A percentile compares a stretch with the other conserved stretches of the same genome.
Evolutionary conservation across 352 stramenopile genomes (phyloP).

Genomic region (Blastocystis hominis): DNA sequence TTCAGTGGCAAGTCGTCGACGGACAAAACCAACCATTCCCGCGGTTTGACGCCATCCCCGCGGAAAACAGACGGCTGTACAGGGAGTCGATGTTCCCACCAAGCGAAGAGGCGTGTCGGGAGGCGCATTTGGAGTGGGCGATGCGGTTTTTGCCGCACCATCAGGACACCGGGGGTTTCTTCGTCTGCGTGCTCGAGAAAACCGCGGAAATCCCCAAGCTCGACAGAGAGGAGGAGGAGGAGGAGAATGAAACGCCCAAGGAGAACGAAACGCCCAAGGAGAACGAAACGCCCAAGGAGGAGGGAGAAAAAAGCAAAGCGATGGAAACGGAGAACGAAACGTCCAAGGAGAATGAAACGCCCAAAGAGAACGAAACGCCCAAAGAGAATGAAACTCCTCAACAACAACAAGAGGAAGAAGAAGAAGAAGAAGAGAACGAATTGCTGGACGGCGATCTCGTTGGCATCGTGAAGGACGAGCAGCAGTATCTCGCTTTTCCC

Average conservation of each 20-base stretch:
- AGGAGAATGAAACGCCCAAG: neutral
- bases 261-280: neutral
- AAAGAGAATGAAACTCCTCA: constrained; percentile 46
- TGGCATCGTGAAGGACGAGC: neutral
- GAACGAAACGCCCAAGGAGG: neutral
- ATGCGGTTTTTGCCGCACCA: constrained; percentile 92
- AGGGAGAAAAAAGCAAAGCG: neutral
- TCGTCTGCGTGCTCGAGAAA: constrained; percentile 90
- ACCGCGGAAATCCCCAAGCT: constrained; percentile 57
- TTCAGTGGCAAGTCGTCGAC: constrained; percentile 82
- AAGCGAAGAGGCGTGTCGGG: constrained; percentile 67
- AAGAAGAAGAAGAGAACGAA: constrained; percentile 57
- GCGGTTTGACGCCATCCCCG: neutral
- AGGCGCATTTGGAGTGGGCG: constrained; percentile 80
- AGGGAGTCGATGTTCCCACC: constrained; percentile 77
- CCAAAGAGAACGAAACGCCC: neutral
- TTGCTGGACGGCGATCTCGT: constrained; percentile 59
- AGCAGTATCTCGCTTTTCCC: constrained; percentile 30
- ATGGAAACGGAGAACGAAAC: neutral
- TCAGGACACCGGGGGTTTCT: constrained; percentile 95
- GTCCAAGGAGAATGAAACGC: neutral
- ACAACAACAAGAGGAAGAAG: constrained; percentile 54
- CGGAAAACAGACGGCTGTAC: constrained; percentile 67
- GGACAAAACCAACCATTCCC: constrained; percentile 67
- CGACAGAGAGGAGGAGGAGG: neutral